These are phyloP conservation scores for Saccharomycopsis babjevae DNA, from an alignment of 805 yeast species.

Conservation along the genomic window DNA sequence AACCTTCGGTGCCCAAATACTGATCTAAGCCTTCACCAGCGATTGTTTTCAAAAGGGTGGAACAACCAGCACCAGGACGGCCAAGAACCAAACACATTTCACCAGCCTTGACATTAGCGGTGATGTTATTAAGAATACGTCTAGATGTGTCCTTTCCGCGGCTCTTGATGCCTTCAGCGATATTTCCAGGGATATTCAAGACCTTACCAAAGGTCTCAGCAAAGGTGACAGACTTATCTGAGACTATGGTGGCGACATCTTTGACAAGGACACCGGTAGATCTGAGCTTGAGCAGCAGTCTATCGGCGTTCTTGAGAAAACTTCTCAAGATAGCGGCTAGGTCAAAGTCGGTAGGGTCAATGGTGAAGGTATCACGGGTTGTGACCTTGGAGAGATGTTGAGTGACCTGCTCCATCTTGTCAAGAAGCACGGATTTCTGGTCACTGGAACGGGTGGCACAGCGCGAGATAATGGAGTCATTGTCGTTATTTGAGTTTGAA, in stretches of 20 bases:
- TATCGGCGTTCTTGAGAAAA: slow-evolving; percentile 24
- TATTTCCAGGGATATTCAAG: slow-evolving; percentile 13
- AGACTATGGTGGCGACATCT: slow-evolving; percentile 35
- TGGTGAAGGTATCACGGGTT: slow-evolving; percentile 15
- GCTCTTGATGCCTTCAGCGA: slow-evolving; percentile 1
- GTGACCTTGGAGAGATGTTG: slow-evolving; percentile 15
- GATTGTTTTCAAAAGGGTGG: slow-evolving; percentile 39
- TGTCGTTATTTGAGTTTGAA: neutral
- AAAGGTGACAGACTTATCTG: slow-evolving; percentile 44
- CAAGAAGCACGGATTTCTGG: neutral
- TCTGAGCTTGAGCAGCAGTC: slow-evolving; percentile 8
- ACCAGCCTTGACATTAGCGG: slow-evolving; percentile 38
- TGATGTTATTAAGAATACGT: slow-evolving; percentile 31
- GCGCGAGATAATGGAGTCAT: neutral
- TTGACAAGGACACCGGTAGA: slow-evolving; percentile 37
- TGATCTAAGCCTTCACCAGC: slow-evolving; percentile 35
- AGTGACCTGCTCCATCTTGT: slow-evolving; percentile 7
- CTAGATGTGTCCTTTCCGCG: slow-evolving; percentile 25
- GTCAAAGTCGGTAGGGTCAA: slow-evolving; percentile 33
- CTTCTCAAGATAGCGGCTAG: slow-evolving; percentile 28
- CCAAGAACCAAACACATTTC: slow-evolving; percentile 45
- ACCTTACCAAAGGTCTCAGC: slow-evolving; percentile 33
- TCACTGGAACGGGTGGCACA: neutral
- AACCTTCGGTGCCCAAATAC: slow-evolving; percentile 30
- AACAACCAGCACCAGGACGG: slow-evolving; percentile 58